phyloP scores from a whole-genome alignment of 2,329 filamentous ascomycete species.

The Colletotrichum spaethianum region DNA sequence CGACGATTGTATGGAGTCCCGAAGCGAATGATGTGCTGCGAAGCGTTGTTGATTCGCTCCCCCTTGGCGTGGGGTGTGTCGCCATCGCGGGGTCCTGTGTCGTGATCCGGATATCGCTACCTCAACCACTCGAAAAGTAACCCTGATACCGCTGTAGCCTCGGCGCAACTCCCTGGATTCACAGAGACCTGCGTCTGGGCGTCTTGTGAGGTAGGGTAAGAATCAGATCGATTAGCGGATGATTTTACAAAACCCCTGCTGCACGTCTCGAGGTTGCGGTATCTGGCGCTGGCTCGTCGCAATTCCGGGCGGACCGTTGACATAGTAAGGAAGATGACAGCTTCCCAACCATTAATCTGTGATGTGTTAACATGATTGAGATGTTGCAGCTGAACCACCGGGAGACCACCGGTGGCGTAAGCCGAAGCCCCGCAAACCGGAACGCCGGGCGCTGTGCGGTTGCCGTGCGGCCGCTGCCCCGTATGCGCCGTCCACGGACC shows the following conservation, averaged over 20 bases:
- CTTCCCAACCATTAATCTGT: background rate
- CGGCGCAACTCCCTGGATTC: background rate
- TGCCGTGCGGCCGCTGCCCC: background rate
- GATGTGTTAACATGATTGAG: too few species aligned
- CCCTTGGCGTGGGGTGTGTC: conserved; percentile 39
- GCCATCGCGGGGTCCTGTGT: conserved; percentile 40
- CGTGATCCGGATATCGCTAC: conserved; percentile 33
- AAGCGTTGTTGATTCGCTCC: conserved; percentile 34
- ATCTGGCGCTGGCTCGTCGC: too few species aligned
- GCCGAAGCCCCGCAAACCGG: background rate
- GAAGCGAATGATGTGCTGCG: conserved; percentile 36
- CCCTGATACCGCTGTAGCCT: background rate
- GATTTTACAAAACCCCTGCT: too few species aligned
- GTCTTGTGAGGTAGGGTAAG: background rate
- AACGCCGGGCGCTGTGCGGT: background rate
- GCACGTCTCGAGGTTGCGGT: background rate
- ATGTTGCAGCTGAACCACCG: background rate
- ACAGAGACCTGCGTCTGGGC: background rate
- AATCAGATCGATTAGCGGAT: background rate
- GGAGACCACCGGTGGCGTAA: background rate
- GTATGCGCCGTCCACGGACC: background rate
- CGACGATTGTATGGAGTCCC: background rate
- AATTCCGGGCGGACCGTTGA: background rate
- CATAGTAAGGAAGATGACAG: background rate
- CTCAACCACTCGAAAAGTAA: background rate